These are phyloP conservation scores for Neurospora discreta DNA, from an alignment of 495 filamentous ascomycete genomes.

Conservation along the genomic window DNA sequence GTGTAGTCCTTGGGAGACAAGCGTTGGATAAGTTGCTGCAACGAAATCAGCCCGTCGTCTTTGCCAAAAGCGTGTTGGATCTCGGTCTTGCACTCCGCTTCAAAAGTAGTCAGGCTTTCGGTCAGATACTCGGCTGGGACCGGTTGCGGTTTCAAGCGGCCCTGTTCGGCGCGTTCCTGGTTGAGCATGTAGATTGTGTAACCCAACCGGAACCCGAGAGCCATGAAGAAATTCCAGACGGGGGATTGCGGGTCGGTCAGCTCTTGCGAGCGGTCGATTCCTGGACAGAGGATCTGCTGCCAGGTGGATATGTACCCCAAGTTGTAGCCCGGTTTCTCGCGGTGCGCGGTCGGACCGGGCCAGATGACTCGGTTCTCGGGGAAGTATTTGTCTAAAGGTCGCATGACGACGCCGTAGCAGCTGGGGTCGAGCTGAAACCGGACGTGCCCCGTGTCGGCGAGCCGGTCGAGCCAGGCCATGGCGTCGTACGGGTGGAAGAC, in stretches of 20 bases:
- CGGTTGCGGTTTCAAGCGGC: not conserved
- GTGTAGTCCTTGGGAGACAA: not conserved
- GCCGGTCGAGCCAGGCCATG: constrained; percentile 16
- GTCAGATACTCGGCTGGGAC: not conserved
- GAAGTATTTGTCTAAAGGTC: constrained; percentile 5
- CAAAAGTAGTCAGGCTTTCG: not conserved
- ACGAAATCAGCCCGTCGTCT: not conserved
- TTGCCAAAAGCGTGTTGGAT: not conserved
- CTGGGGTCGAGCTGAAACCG: constrained; percentile 10
- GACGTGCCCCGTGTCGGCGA: constrained; percentile 8
- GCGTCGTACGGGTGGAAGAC: constrained; percentile 16
- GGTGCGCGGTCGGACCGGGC: not conserved
- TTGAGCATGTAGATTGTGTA: constrained; percentile 10
- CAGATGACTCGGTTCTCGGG: constrained; percentile 18
- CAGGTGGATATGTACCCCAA: constrained; percentile 1
- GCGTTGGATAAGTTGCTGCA: constrained; percentile 2
- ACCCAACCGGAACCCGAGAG: constrained; percentile 15
- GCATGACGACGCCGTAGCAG: constrained; percentile 18
- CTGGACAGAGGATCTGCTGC: constrained; percentile 1
- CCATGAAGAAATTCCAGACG: constrained; percentile 13
- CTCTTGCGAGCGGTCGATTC: not conserved
- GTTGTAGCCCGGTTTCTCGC: not conserved
- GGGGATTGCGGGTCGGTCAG: not conserved
- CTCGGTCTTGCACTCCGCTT: not conserved
- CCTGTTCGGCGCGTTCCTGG: not conserved